Base-by-base conservation (phyloP, 2,329 filamentous ascomycete genomes). In the Sporothrix dimorphospora region DNA sequence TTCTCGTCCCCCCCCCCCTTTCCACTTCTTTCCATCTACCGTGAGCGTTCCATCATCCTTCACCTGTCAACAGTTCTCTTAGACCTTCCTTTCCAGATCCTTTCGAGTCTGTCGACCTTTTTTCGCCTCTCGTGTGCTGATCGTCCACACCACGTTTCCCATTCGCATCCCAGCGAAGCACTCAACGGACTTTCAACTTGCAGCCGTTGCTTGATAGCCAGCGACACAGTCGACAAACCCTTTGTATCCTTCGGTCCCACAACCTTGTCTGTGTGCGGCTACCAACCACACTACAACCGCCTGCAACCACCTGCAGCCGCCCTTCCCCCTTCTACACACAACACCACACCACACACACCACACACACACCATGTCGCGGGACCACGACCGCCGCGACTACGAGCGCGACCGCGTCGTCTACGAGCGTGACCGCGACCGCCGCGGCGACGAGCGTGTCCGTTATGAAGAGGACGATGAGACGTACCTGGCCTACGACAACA, bases 401-500 rank as follows among this genome's bases (percentile, higher is more conserved):
- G 87, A 88, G 14, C 59, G 59, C 59, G 59, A 65, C 74, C 87
- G 87, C 74, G 85, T 86, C 76, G 75, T 78, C 47, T 77, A 78
- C 70, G 83, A 85, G 77, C 78, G 79, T 30, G 83, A 85, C 72
- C 82, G 83, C 66, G 81, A 83, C 72, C 83, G 88, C 69, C 88
- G 86, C 78, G 82, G 84, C 73, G 85, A 86, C 73, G 87, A 88
- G 70, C 82, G 82, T 42, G 69, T 69, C n/a, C 81, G 83, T 67
- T 84, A 83, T 72, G 85, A 87, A 73, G 86, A 88, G 71, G 83
- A 84, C 73, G 86, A 88, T 72, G 83, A 84, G 70, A n/a, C n/a
- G 30, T 87, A 90, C 73, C 19, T 73, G 11, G 47, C n/a, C 21
- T 71, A 71, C 65, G 63, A 70, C 69, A 11, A 59, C 45, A 19